A percentile compares a stretch with the other conserved stretches of the same genome.
These are phyloP conservation scores for Zychaea mexicana DNA, from an alignment of 371 early-diverging fungal species.

Conservation along the genomic window DNA sequence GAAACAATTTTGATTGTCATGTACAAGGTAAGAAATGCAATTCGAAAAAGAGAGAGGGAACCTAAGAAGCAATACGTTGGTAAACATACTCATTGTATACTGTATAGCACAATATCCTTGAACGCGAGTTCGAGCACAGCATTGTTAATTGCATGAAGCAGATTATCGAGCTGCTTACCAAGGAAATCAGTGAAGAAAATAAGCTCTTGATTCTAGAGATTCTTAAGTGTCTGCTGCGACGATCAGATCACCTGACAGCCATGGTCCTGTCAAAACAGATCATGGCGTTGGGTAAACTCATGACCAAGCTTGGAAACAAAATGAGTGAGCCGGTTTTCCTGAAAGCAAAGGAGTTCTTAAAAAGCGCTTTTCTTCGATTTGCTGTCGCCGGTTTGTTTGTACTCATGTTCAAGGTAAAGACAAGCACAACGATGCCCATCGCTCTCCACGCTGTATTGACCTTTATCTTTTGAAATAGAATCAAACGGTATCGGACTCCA, in stretches of 20 bases:
- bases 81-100: no score
- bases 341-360: constrained; percentile 59
- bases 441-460: no score
- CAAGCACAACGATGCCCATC: no score
- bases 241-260: constrained; percentile 63
- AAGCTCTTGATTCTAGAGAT: constrained; percentile 59
- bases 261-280: constrained; percentile 64
- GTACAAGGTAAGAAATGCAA: constrained; percentile 54
- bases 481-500: constrained; percentile 42
- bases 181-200: constrained; percentile 64
- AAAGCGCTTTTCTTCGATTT: constrained; percentile 61
- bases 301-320: constrained; percentile 50
- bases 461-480: constrained; percentile 29
- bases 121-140: constrained; percentile 37
- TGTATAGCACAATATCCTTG: constrained; percentile 51
- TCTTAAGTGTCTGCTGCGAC: constrained; percentile 52
- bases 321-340: constrained; percentile 54
- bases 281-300: constrained; percentile 56
- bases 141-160: constrained; percentile 52
- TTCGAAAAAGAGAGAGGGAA: no score
- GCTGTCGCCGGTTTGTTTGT: constrained; percentile 66
- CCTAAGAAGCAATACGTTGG: no score
- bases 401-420: constrained; percentile 57
- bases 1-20: constrained; percentile 58
- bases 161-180: constrained; percentile 43